phyloP scores from a whole-genome alignment of 768 basidiomycete species.

The Grammothele lineata region DNA sequence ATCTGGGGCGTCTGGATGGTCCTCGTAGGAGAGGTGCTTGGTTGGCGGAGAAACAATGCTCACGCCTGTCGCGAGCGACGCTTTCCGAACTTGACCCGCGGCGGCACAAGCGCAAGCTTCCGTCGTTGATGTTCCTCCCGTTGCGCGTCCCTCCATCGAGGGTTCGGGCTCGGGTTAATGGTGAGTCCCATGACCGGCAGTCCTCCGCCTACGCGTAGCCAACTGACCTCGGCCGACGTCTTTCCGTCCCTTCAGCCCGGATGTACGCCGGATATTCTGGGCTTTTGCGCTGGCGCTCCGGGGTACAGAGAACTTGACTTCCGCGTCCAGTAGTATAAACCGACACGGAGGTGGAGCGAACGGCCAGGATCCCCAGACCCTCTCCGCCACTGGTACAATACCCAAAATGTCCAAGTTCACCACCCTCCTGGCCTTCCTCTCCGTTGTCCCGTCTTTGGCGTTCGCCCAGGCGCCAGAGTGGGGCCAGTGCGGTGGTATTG shows the following conservation, averaged over 20 bases:
- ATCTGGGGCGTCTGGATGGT: no score
- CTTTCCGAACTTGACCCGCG: conserved; percentile 16
- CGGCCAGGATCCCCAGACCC: conserved; percentile 14
- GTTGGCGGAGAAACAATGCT: no score
- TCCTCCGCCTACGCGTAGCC: conserved; percentile 1
- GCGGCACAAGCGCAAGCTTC: neutral
- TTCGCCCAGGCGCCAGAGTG: conserved; percentile 40
- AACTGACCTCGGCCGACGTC: conserved; percentile 26
- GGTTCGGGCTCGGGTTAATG: conserved; percentile 11
- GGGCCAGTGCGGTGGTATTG: conserved; percentile 52
- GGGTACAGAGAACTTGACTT: no score
- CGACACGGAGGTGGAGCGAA: neutral
- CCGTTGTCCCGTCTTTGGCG: conserved; percentile 42
- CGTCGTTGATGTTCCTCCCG: neutral
- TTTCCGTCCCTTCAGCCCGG: conserved; percentile 26
- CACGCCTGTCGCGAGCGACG: no score
- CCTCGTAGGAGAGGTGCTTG: no score
- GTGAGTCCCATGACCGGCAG: conserved; percentile 11
- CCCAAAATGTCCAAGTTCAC: conserved; percentile 43
- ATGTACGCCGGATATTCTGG: conserved; percentile 26
- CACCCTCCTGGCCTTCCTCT: conserved; percentile 35
- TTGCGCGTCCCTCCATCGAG: neutral
- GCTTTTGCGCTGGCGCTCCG: no score
- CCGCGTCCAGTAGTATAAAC: no score
- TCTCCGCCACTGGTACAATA: conserved; percentile 3